Conservation (phyloP, 2,329 filamentous ascomycete genomes). For the Penicillium sp. region DNA sequence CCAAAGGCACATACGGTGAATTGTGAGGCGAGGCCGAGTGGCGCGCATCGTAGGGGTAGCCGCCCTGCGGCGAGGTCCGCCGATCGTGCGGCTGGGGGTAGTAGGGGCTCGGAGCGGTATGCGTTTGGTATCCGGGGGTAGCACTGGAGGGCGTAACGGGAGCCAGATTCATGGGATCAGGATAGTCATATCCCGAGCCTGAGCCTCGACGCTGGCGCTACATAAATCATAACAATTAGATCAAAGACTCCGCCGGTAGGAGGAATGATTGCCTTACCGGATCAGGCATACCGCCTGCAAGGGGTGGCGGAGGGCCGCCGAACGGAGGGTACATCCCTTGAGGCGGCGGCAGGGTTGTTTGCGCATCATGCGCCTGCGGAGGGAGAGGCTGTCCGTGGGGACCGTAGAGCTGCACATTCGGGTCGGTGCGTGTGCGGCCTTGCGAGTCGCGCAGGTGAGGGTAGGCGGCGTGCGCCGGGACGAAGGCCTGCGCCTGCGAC, state of each 20-base stretch:
- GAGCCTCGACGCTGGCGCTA: constrained; percentile 43
- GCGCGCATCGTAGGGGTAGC: constrained; percentile 43
- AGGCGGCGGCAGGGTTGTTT: constrained; percentile 40
- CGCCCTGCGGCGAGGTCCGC: constrained; percentile 46
- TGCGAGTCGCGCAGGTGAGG: constrained; percentile 50
- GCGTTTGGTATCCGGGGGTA: constrained; percentile 43
- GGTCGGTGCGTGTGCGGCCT: constrained; percentile 32
- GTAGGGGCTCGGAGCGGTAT: constrained; percentile 38
- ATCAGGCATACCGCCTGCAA: constrained; percentile 43
- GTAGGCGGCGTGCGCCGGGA: constrained; percentile 68
- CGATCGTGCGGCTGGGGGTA: constrained; percentile 42
- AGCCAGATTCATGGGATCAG: constrained; percentile 48
- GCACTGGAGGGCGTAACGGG: constrained; percentile 48
- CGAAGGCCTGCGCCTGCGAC: constrained; percentile 71
- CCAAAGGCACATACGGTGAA: constrained; percentile 40
- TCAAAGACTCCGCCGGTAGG: background rate
- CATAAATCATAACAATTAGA: constrained; percentile 10
- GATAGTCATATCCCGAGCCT: constrained; percentile 46
- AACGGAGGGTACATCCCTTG: constrained; percentile 44
- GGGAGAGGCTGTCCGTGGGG: constrained; percentile 51
- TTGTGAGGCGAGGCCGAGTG: constrained; percentile 45
- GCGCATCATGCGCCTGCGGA: constrained; percentile 39
- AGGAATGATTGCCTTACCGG: constrained; percentile 44
- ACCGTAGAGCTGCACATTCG: constrained; percentile 47
- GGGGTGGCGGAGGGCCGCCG: constrained; percentile 32